Evolutionary conservation across 2,329 filamentous ascomycete genomes (phyloP).

Genomic region (Rhinocladiella mackenziei): DNA sequence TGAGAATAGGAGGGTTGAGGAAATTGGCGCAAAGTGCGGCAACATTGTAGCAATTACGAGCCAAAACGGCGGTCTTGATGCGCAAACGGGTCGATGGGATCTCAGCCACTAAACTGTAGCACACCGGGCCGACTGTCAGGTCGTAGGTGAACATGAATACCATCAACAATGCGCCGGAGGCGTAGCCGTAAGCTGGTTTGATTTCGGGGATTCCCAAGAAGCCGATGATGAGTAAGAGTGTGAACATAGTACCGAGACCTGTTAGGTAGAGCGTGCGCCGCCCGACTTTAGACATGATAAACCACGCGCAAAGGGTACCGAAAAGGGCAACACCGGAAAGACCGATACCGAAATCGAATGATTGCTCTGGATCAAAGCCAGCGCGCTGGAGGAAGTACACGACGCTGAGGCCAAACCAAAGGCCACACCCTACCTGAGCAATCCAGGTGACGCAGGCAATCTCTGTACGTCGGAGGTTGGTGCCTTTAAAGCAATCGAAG

Average conservation of each 20-base stretch:
- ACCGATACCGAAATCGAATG: slow-evolving; percentile 56
- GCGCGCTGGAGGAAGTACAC: slow-evolving; percentile 57
- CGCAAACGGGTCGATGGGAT: no score
- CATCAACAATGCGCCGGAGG: no score
- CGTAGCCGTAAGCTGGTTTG: no score
- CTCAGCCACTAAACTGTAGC: no score
- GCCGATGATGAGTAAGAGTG: neutral
- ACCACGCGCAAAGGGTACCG: slow-evolving; percentile 76
- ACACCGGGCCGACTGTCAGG: no score
- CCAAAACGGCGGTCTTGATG: no score
- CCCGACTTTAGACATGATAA: slow-evolving; percentile 69
- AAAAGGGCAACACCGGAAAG: slow-evolving; percentile 66
- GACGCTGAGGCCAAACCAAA: slow-evolving; percentile 60
- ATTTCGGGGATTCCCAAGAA: no score
- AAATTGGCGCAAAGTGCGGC: no score
- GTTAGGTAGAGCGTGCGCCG: slow-evolving; percentile 71
- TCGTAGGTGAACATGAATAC: no score
- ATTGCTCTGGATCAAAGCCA: slow-evolving; percentile 46
- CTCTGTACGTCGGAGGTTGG: slow-evolving; percentile 72
- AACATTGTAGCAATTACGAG: no score
- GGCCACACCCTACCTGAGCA: slow-evolving; percentile 60
- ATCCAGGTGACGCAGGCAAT: slow-evolving; percentile 62
- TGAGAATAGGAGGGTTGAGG: no score
- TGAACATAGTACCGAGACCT: slow-evolving; percentile 68
- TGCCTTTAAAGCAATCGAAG: slow-evolving; percentile 73